These are phyloP conservation scores for Saccharomyces hybrid DNA, from an alignment of 1,139 yeast species.

Conservation along the genomic window DNA sequence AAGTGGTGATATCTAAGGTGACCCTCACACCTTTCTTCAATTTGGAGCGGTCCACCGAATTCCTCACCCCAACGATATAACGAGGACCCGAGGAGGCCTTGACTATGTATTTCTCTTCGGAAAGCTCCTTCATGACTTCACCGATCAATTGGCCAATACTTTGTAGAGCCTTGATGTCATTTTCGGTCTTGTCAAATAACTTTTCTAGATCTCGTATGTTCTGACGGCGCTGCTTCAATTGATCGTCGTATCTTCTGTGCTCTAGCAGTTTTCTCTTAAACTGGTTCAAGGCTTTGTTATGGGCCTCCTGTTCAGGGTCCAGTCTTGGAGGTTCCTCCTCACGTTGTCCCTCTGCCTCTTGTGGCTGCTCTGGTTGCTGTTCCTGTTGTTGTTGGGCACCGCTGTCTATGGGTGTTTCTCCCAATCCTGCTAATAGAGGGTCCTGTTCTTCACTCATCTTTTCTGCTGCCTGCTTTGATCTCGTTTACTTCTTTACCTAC, in stretches of 20 bases:
- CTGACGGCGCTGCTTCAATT: constrained; percentile 75
- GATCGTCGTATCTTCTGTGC: constrained; percentile 92
- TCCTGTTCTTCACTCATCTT: constrained; percentile 61
- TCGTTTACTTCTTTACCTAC: not conserved
- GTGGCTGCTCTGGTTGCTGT: constrained; percentile 6
- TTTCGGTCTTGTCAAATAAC: constrained; percentile 87
- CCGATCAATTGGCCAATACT: constrained; percentile 97
- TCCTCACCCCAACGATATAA: constrained; percentile 94
- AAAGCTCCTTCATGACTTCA: constrained; percentile 91
- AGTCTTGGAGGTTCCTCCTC: constrained; percentile 18
- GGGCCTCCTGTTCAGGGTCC: constrained; percentile 57
- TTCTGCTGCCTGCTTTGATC: constrained; percentile 2
- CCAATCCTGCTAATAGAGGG: constrained; percentile 65
- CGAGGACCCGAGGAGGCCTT: constrained; percentile 97
- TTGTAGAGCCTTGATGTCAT: constrained; percentile 93
- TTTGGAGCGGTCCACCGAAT: constrained; percentile 75
- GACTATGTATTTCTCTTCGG: constrained; percentile 90
- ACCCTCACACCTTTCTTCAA: constrained; percentile 93
- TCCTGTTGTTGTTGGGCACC: constrained; percentile 3
- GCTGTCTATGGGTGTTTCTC: constrained; percentile 26
- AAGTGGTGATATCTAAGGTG: constrained; percentile 93
- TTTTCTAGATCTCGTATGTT: constrained; percentile 78
- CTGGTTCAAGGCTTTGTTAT: constrained; percentile 69
- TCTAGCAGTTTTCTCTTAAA: constrained; percentile 83
- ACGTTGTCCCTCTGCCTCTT: constrained; percentile 12